Conservation (phyloP, 352 stramenopile genomes). For the Phytopythium oedochilum region DNA sequence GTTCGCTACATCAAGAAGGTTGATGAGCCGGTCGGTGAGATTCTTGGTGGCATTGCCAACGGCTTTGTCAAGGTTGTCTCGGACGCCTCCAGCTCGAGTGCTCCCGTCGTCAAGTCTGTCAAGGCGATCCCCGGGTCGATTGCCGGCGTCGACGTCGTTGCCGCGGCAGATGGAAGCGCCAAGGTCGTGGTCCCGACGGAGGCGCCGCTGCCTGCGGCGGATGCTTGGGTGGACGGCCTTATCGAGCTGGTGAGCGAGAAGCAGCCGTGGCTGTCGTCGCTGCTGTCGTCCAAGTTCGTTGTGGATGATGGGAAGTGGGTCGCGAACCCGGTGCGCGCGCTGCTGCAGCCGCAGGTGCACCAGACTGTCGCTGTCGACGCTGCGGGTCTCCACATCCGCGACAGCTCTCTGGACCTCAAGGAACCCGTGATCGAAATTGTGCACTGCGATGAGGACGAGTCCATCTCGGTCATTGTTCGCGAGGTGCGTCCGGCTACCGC, state of each 20-base stretch:
- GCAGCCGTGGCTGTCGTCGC: slow-evolving; percentile 43
- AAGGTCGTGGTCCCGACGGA: slow-evolving; percentile 25
- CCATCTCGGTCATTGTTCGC: slow-evolving; percentile 44
- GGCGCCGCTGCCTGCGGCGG: slow-evolving; percentile 20
- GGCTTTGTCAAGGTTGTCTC: slow-evolving; percentile 52
- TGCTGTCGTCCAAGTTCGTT: slow-evolving; percentile 53
- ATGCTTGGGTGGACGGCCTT: slow-evolving; percentile 39
- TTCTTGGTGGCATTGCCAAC: slow-evolving; percentile 56
- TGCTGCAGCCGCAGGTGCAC: slow-evolving; percentile 39
- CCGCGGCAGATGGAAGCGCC: slow-evolving; percentile 14
- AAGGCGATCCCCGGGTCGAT: slow-evolving; percentile 13
- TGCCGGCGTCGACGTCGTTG: slow-evolving; percentile 25
- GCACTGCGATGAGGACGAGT: slow-evolving; percentile 13
- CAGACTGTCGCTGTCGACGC: slow-evolving; percentile 38
- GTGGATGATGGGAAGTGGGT: slow-evolving; percentile 63
- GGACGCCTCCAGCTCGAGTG: slow-evolving; percentile 10
- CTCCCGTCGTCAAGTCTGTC: not conserved
- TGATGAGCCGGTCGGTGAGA: slow-evolving; percentile 76
- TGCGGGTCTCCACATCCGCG: slow-evolving; percentile 32
- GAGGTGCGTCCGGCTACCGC: slow-evolving; percentile 54
- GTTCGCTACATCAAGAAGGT: slow-evolving; percentile 72
- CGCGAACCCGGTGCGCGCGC: slow-evolving; percentile 46
- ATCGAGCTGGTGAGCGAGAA: slow-evolving; percentile 18
- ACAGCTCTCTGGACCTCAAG: slow-evolving; percentile 23
- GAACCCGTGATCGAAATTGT: slow-evolving; percentile 51